phyloP scores from a whole-genome alignment of 345 rosid genomes.

The Moringa oleifera region DNA sequence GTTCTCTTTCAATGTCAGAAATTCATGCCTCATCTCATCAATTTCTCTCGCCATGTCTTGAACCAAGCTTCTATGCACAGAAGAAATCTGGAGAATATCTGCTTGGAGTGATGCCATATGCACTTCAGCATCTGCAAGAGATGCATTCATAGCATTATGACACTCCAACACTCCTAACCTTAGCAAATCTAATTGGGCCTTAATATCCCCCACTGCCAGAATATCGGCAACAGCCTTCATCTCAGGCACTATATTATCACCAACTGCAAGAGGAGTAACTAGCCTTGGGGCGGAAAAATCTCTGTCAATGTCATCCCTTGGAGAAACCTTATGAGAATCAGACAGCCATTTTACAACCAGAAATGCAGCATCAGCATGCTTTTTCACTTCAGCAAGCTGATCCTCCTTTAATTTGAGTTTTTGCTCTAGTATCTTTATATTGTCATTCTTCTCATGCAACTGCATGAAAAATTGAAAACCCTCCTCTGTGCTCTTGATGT shows the following conservation, averaged over 20 bases:
- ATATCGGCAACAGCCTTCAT: slow-evolving; percentile 10
- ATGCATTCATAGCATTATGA: slow-evolving; percentile 23
- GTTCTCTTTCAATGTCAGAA: slow-evolving; percentile 24
- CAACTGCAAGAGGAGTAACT: slow-evolving; percentile 12
- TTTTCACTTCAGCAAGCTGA: slow-evolving; percentile 41
- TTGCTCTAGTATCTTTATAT: slow-evolving; percentile 29
- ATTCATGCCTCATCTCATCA: slow-evolving; percentile 19
- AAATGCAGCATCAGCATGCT: slow-evolving; percentile 42
- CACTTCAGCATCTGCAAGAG: slow-evolving; percentile 25
- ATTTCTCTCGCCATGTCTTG: slow-evolving; percentile 25
- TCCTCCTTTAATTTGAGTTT: slow-evolving; percentile 30
- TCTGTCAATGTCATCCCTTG: slow-evolving; percentile 12
- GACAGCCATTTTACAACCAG: slow-evolving; percentile 48
- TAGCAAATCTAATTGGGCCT: slow-evolving; percentile 24
- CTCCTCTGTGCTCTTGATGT: slow-evolving; percentile 34
- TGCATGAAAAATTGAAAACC: slow-evolving; percentile 25
- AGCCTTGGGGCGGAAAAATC: slow-evolving; percentile 7
- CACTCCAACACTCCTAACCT: slow-evolving; percentile 22
- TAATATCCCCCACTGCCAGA: slow-evolving; percentile 15
- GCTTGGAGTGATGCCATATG: slow-evolving; percentile 18
- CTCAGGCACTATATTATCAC: slow-evolving; percentile 2
- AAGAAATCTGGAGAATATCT: slow-evolving; percentile 22
- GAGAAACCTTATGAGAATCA: slow-evolving; percentile 24
- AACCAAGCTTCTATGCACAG: slow-evolving; percentile 19
- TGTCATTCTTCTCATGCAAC: slow-evolving; percentile 39